Base-by-base conservation (phyloP, 768 basidiomycete species). In the Gautieria morchelliformis region DNA sequence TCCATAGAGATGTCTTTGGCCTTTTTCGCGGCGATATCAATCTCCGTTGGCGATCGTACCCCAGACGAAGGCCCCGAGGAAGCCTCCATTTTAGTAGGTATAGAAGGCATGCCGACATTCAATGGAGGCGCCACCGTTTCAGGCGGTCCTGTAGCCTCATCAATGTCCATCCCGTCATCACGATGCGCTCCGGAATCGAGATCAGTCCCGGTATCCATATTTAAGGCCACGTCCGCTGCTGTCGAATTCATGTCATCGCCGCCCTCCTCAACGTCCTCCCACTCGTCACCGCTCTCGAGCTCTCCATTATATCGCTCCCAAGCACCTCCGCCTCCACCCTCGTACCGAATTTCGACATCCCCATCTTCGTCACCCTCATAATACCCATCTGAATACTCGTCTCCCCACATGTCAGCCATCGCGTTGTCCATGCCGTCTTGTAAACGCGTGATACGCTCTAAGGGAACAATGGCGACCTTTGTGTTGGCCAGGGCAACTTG, bases 401-500 rank as follows among this genome's bases (percentile, higher is more conserved):
- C 80, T 44, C 74, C 77, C 81, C 83, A 85, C 27, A 78, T 67
- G 53, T 82, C 82, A 60, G 89, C 85, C 8, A 89, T 75, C 10
- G 53, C 56, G 65, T 88, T 88, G 53, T 92, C 90, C 40, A 87
- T 74, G 22, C 85, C 87, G 69, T 93, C 92, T 60, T 88, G 84
- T 40, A 96, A 70, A 61, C 83, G 78, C 10, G 86, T 89, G 49
- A 94, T 68, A 22, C 84, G 79, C 55, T 83, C 75, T 52, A 93
- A 66, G 3, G 85, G 80, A 56, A 88, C 82, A 11, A 72, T 67
- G 19, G 69, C 69, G 1, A 71, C 68, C 12, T 70, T 67, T 49
- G 74, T 75, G 62, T 83, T 80, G 14, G 90, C 83, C 58, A 92
- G 78, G 32, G 78, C 81, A 40, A 95, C 78, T 63, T 87, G 81